Evolutionary conservation across 1,139 yeast genomes (phyloP).

Genomic region (Saccharomyces hybrid): DNA sequence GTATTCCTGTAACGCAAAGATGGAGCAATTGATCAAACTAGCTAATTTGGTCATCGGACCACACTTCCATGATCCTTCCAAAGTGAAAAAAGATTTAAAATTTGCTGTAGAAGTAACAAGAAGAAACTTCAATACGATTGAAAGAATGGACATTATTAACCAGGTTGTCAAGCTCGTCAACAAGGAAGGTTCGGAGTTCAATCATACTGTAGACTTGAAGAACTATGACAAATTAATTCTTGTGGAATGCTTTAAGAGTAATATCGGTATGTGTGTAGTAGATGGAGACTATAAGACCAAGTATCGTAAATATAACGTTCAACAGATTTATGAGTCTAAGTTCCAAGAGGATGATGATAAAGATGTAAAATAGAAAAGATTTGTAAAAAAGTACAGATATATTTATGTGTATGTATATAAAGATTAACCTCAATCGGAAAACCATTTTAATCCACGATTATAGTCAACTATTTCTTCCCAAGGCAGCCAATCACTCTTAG

Average conservation of each 20-base stretch:
- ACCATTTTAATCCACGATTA: constrained; percentile 14
- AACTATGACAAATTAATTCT: constrained; percentile 69
- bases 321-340: constrained; percentile 50
- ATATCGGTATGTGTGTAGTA: constrained; percentile 75
- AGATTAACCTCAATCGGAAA: constrained; percentile 10
- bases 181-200: constrained; percentile 40
- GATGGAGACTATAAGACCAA: constrained; percentile 44
- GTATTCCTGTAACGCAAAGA: constrained; percentile 61
- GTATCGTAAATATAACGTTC: constrained; percentile 49
- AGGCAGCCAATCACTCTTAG: constrained; percentile 83
- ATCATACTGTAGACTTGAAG: constrained; percentile 75
- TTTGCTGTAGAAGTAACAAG: constrained; percentile 79
- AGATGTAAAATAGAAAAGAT: neutral
- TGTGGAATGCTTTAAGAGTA: constrained; percentile 81
- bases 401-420: neutral
- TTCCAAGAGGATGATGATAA: constrained; percentile 17
- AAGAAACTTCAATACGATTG: constrained; percentile 68
- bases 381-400: neutral
- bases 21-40: constrained; percentile 56
- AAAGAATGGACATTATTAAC: constrained; percentile 60
- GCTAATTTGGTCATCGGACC: constrained; percentile 52
- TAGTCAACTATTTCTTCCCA: constrained; percentile 53
- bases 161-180: constrained; percentile 69
- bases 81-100: constrained; percentile 42
- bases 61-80: constrained; percentile 50